Conservation (phyloP, 2,329 filamentous ascomycete species). For the Blumeriella jaapii region DNA sequence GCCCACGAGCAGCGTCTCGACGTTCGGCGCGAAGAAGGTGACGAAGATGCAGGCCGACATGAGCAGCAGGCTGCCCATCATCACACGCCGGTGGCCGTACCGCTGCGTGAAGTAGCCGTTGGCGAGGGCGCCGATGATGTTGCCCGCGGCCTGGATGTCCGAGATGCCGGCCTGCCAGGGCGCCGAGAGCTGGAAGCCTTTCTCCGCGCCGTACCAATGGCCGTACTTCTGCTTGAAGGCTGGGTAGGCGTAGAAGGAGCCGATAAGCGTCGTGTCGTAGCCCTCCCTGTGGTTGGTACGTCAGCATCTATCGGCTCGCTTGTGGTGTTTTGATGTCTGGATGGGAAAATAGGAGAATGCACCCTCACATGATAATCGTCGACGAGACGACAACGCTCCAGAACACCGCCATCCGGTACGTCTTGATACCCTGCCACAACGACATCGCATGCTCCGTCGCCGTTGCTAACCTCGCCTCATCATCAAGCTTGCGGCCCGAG, state of each 20-base stretch:
- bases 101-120: slow-evolving; percentile 36
- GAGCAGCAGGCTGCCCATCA: slow-evolving; percentile 32
- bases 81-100: slow-evolving; percentile 36
- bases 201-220: slow-evolving; percentile 1
- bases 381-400: slow-evolving; percentile 16
- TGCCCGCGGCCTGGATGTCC: slow-evolving; percentile 19
- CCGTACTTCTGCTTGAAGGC: slow-evolving; percentile 16
- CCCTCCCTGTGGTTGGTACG: slow-evolving; percentile 28
- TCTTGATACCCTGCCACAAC: slow-evolving; percentile 9
- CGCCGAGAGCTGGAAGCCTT: slow-evolving; percentile 19
- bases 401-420: slow-evolving; percentile 51
- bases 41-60: slow-evolving; percentile 35
- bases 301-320: background rate
- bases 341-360: background rate
- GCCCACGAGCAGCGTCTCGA: slow-evolving; percentile 34
- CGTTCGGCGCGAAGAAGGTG: slow-evolving; percentile 36
- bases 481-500: background rate
- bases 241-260: slow-evolving; percentile 28
- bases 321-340: background rate
- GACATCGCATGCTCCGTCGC: slow-evolving; percentile 1
- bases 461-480: slow-evolving; percentile 1
- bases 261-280: slow-evolving; percentile 30
- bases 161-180: slow-evolving; percentile 23
- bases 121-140: slow-evolving; percentile 32
- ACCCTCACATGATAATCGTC: slow-evolving; percentile 14